Percentiles rank a stretch among this genome's conserved stretches.
phyloP scores from a whole-genome alignment of 2,329 filamentous ascomycete genomes.

The Hypoxylon sp. region DNA sequence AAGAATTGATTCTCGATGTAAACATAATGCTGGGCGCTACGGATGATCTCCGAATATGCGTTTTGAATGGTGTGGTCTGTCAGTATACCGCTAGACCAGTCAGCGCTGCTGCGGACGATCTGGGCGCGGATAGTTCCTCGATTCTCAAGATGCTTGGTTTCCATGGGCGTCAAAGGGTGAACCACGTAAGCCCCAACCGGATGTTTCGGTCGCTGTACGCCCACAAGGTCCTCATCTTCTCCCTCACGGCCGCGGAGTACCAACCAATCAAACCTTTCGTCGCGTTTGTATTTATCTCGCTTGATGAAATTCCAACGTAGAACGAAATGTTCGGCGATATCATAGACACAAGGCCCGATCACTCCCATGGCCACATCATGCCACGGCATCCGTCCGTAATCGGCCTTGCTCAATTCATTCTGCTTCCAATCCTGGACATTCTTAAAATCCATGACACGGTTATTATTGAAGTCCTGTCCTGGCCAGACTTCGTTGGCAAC shows the following conservation, averaged over 20 bases:
- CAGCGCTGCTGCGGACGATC: constrained; percentile 88
- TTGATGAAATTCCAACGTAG: constrained; percentile 97
- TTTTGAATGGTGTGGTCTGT: constrained; percentile 89
- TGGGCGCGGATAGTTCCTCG: constrained; percentile 86
- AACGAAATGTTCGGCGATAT: constrained; percentile 96
- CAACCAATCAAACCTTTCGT: constrained; percentile 87
- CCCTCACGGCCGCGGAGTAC: constrained; percentile 81
- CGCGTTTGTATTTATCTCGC: constrained; percentile 96
- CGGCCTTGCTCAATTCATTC: constrained; percentile 91
- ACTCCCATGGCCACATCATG: constrained; percentile 95
- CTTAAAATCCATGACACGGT: constrained; percentile 95
- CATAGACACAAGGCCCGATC: constrained; percentile 90
- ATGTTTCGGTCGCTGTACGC: constrained; percentile 89
- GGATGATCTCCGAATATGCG: constrained; percentile 87
- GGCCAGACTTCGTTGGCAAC: constrained; percentile 90
- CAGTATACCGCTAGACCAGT: constrained; percentile 94
- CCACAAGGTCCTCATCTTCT: constrained; percentile 86
- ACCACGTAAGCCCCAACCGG: constrained; percentile 89
- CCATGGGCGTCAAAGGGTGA: constrained; percentile 81
- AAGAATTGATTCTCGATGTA: constrained; percentile 99
- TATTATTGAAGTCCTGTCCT: constrained; percentile 98
- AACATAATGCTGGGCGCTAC: constrained; percentile 89
- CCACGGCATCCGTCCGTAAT: constrained; percentile 97
- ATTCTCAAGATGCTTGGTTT: constrained; percentile 73
- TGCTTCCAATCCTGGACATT: constrained; percentile 92